These are phyloP conservation scores for Pezicula radicicola DNA, from an alignment of 2,329 filamentous ascomycete species.

Conservation along the genomic window DNA sequence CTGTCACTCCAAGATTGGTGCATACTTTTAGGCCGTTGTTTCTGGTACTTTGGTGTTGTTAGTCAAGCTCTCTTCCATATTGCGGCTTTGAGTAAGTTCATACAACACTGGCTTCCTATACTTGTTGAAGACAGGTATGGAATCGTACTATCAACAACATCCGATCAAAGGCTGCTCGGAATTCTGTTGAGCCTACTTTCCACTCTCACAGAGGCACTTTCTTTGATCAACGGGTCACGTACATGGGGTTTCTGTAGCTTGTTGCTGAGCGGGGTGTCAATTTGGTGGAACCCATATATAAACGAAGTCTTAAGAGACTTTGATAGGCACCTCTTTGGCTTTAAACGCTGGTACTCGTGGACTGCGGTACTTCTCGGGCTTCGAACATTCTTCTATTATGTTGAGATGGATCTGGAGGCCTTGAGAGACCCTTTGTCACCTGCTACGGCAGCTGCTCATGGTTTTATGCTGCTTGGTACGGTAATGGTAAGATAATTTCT, in stretches of 20 bases:
- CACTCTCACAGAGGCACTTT: neutral
- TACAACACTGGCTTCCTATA: neutral
- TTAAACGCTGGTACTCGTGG: neutral
- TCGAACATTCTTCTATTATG: neutral
- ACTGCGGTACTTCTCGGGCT: neutral
- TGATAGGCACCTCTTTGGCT: neutral
- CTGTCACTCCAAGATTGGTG: conserved; percentile 9
- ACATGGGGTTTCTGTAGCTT: neutral
- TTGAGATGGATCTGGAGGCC: neutral
- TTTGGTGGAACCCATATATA: neutral
- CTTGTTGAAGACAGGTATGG: no score
- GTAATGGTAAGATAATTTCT: no score
- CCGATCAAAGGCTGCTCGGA: neutral
- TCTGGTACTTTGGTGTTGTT: conserved; percentile 22
- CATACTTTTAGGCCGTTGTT: conserved; percentile 9
- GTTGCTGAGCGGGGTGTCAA: neutral
- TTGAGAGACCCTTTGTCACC: neutral
- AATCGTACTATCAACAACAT: neutral
- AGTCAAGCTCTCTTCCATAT: conserved; percentile 24
- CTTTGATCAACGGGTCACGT: neutral
- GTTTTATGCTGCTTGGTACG: no score
- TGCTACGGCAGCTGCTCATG: no score
- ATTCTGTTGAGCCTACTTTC: neutral
- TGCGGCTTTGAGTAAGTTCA: conserved; percentile 6
- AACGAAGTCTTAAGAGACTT: neutral